A percentile compares a stretch with the other conserved stretches of the same genome.
Conservation (phyloP, 495 filamentous ascomycete species). For the Aspergillus egyptiacus region DNA sequence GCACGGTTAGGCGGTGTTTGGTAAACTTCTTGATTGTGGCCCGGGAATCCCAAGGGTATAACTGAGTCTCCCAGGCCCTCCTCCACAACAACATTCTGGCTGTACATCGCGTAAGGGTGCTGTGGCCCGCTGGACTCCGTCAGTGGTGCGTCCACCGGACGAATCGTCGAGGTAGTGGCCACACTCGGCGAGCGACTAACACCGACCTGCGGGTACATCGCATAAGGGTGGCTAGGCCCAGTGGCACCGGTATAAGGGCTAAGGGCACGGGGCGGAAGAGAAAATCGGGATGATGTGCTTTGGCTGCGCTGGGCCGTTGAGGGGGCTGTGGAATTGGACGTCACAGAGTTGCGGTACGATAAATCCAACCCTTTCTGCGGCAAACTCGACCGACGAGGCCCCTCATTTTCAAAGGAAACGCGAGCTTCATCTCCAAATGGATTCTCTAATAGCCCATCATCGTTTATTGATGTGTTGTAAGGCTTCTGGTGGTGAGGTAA, state of each 20-base stretch:
- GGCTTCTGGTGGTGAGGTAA: conserved; percentile 22
- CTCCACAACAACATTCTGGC: conserved; percentile 62
- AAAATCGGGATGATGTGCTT: conserved; percentile 40
- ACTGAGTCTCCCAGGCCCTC: conserved; percentile 38
- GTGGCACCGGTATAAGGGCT: conserved; percentile 52
- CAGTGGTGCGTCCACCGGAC: conserved; percentile 53
- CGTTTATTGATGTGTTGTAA: conserved; percentile 23
- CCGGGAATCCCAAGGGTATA: conserved; percentile 72
- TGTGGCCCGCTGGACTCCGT: conserved; percentile 64
- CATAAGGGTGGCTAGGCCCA: conserved; percentile 52
- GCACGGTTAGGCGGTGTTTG: conserved; percentile 68
- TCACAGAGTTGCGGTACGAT: conserved; percentile 33
- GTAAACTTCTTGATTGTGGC: conserved; percentile 51
- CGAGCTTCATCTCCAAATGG: conserved; percentile 41
- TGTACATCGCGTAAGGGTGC: conserved; percentile 82
- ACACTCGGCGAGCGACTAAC: conserved; percentile 57
- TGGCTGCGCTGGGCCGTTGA: conserved; percentile 37
- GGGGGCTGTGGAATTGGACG: conserved; percentile 28
- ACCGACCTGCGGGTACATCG: conserved; percentile 51
- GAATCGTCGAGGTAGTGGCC: conserved; percentile 55
- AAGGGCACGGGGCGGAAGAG: conserved; percentile 40
- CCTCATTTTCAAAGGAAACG: conserved; percentile 35
- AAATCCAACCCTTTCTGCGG: conserved; percentile 34
- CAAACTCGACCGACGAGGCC: conserved; percentile 33
- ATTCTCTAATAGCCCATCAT: conserved; percentile 27